These are phyloP conservation scores for Astrocystis sublimbata DNA, from an alignment of 495 filamentous ascomycete genomes.

Conservation along the genomic window DNA sequence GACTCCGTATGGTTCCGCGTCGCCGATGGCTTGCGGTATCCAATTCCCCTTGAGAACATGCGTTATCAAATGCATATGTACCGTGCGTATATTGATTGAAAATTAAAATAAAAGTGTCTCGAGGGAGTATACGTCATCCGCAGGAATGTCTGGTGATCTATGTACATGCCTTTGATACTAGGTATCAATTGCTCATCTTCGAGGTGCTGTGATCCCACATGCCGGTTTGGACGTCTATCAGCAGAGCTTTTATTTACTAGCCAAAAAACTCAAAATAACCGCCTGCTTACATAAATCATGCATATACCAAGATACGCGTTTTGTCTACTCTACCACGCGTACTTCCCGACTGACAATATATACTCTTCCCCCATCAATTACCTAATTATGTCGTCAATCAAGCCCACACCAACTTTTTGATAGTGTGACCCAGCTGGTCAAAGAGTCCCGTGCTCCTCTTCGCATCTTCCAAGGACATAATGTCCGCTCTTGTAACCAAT, in stretches of 20 bases:
- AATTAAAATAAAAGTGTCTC: too few species aligned
- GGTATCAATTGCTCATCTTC: too few species aligned
- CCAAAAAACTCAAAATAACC: too few species aligned
- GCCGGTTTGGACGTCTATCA: too few species aligned
- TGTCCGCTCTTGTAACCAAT: constrained; percentile 51
- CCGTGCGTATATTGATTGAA: constrained; percentile 21
- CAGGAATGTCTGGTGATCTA: too few species aligned
- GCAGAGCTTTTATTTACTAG: too few species aligned
- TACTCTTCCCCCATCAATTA: neutral
- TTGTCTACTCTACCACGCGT: neutral
- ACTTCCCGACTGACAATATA: neutral
- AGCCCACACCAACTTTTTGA: constrained; percentile 93
- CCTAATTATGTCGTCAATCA: constrained; percentile 33
- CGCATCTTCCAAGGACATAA: constrained; percentile 80
- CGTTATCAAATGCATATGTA: constrained; percentile 90
- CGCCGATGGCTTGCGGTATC: constrained; percentile 66
- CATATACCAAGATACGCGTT: neutral
- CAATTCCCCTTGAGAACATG: constrained; percentile 89
- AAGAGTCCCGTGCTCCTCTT: constrained; percentile 83
- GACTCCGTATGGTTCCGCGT: constrained; percentile 87
- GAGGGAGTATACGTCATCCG: too few species aligned
- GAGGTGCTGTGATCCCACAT: too few species aligned
- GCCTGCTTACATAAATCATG: too few species aligned
- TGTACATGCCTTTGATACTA: too few species aligned
- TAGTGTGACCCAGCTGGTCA: constrained; percentile 79